Evolutionary conservation across 2,329 filamentous ascomycete species (phyloP).

Genomic region (Shiraia bambusicola): DNA sequence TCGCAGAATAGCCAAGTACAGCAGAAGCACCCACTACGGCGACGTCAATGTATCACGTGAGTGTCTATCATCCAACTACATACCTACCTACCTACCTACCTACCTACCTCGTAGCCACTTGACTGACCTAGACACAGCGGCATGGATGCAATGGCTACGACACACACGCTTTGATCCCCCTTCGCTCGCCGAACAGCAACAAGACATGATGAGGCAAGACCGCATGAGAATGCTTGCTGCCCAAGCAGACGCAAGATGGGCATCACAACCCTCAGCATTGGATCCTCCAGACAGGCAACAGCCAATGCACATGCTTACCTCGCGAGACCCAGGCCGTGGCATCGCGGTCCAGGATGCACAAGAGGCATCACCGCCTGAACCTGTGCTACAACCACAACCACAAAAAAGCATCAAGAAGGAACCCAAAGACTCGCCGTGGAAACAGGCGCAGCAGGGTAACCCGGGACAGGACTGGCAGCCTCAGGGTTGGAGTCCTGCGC

Average conservation of each 20-base stretch:
- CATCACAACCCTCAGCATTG: constrained; percentile 59
- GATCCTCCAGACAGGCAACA: constrained; percentile 57
- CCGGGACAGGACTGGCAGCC: constrained; percentile 53
- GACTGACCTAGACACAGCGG: constrained; percentile 46
- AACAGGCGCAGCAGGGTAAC: constrained; percentile 39
- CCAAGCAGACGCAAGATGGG: constrained; percentile 63
- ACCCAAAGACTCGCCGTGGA: constrained; percentile 45
- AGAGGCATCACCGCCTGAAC: constrained; percentile 17
- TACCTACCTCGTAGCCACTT: background rate
- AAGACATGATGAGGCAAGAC: constrained; percentile 58
- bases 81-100: constrained; percentile 7
- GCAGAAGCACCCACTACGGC: constrained; percentile 54
- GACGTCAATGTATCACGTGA: constrained; percentile 65
- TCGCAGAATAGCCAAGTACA: constrained; percentile 61
- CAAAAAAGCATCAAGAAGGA: constrained; percentile 28
- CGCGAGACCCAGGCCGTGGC: constrained; percentile 46
- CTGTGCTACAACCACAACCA: constrained; percentile 16
- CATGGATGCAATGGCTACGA: constrained; percentile 70
- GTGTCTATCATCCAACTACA: too few relatives aligned
- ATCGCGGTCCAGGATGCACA: constrained; percentile 37
- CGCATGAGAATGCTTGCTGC: constrained; percentile 61
- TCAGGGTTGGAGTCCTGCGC: constrained; percentile 47
- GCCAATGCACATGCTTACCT: constrained; percentile 48
- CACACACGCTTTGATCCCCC: constrained; percentile 60
- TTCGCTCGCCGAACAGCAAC: constrained; percentile 59